A percentile compares a stretch with the other conserved stretches of the same genome.
Evolutionary conservation across 495 filamentous ascomycete genomes (phyloP).

Genomic region (Podospora appendiculata): DNA sequence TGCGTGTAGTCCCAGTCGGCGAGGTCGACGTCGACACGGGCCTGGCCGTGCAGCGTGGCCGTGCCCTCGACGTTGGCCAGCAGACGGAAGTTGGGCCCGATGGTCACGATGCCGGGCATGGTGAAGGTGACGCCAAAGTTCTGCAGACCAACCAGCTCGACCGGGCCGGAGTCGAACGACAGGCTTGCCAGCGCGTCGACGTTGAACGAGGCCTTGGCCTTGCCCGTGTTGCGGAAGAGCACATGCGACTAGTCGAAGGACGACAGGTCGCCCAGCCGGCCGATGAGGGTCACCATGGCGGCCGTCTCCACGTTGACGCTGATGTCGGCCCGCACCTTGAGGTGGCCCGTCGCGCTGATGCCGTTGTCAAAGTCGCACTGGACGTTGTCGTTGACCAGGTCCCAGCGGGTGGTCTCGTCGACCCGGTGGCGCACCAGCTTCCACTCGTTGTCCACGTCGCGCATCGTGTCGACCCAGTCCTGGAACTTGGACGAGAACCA

Average conservation of each 20-base stretch:
- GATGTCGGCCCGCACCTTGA: not conserved
- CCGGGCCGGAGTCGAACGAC: not conserved
- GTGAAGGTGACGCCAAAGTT: conserved; percentile 19
- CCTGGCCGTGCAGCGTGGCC: not conserved
- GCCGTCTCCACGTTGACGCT: not conserved
- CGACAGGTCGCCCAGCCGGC: not conserved
- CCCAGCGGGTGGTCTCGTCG: not conserved
- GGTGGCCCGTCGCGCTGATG: not conserved
- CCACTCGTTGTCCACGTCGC: not conserved
- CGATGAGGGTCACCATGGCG: not conserved
- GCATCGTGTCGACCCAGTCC: not conserved
- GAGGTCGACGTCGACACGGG: not conserved
- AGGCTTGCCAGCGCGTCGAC: conserved; percentile 2
- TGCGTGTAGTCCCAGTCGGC: not conserved
- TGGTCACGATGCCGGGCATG: conserved; percentile 26
- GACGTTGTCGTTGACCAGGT: not conserved
- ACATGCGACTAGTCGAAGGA: not conserved
- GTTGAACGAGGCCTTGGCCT: not conserved
- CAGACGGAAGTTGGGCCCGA: conserved; percentile 26
- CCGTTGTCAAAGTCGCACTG: not conserved
- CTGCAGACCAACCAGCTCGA: conserved; percentile 8
- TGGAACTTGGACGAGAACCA: conserved; percentile 7
- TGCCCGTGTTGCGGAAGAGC: not conserved
- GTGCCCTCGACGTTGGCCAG: conserved; percentile 9
- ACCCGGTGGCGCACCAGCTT: not conserved